These are phyloP conservation scores for Globisporangium ultimum DNA, from an alignment of 352 stramenopile species.

Conservation along the genomic window DNA sequence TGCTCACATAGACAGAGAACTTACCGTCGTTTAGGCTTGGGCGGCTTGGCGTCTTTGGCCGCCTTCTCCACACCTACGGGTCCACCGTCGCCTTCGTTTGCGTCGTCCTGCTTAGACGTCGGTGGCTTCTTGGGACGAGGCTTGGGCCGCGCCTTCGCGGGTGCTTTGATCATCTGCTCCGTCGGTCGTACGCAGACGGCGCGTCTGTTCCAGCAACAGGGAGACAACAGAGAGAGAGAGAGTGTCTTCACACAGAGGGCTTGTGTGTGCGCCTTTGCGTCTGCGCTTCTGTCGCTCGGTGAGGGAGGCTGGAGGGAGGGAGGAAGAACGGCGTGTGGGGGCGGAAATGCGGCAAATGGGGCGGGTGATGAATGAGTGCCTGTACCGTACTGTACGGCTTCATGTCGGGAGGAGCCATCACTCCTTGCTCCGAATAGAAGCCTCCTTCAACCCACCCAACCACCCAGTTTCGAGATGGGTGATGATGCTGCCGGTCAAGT, in stretches of 20 bases:
- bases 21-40: constrained; percentile 44
- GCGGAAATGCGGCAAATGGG: not conserved
- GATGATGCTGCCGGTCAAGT: not conserved
- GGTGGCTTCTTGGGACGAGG: constrained; percentile 16
- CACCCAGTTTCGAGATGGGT: not conserved
- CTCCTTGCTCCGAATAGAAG: not conserved
- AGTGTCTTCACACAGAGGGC: not conserved
- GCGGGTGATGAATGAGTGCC: not conserved
- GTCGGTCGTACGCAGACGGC: not conserved
- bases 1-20: not conserved
- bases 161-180: constrained; percentile 15
- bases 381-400: not conserved
- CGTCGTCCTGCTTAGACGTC: constrained; percentile 11
- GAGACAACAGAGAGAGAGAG: not conserved
- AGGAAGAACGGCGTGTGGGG: not conserved
- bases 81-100: constrained; percentile 1
- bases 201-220: not conserved
- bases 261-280: not conserved
- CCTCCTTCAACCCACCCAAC: not conserved
- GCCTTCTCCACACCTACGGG: not conserved
- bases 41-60: constrained; percentile 20
- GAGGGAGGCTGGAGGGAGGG: no score
- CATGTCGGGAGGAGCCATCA: not conserved
- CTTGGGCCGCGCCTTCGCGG: constrained; percentile 5
- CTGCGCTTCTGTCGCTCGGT: no score